phyloP scores from a whole-genome alignment of 352 stramenopile species.

The Pythium periplocum region DNA sequence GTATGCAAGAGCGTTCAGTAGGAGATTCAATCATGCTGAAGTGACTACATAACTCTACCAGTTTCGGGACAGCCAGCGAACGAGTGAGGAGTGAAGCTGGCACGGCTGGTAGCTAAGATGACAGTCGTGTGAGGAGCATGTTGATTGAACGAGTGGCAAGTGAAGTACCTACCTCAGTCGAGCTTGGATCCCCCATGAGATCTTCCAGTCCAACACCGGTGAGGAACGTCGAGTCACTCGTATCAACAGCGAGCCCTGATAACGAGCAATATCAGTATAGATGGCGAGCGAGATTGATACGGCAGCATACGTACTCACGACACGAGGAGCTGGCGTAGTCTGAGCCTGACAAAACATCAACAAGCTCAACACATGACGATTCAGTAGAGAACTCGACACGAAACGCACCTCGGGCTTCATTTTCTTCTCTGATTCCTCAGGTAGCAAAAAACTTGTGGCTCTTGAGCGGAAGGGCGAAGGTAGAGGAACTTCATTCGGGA shows the following conservation, averaged over 20 bases:
- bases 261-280: not conserved
- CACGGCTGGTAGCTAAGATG: constrained; percentile 38
- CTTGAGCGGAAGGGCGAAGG: constrained; percentile 50
- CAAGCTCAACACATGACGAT: too few relatives aligned
- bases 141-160: constrained; percentile 12
- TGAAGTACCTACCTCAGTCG: constrained; percentile 22
- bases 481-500: constrained; percentile 53
- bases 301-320: not conserved
- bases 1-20: not conserved
- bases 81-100: constrained; percentile 44
- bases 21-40: not conserved
- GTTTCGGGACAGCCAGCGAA: constrained; percentile 32
- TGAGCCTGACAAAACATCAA: too few relatives aligned
- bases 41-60: constrained; percentile 7
- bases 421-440: constrained; percentile 12
- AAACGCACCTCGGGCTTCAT: not conserved
- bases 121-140: constrained; percentile 2
- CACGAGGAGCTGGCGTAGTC: not conserved
- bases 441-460: constrained; percentile 36
- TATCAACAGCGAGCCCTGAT: constrained; percentile 22
- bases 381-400: too few relatives aligned
- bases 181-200: constrained; percentile 20
- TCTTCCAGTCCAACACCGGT: constrained; percentile 73
- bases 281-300: not conserved
- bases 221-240: constrained; percentile 66